These are phyloP conservation scores for Hypoxylon cercidicola DNA, from an alignment of 495 filamentous ascomycete genomes.

Conservation along the genomic window DNA sequence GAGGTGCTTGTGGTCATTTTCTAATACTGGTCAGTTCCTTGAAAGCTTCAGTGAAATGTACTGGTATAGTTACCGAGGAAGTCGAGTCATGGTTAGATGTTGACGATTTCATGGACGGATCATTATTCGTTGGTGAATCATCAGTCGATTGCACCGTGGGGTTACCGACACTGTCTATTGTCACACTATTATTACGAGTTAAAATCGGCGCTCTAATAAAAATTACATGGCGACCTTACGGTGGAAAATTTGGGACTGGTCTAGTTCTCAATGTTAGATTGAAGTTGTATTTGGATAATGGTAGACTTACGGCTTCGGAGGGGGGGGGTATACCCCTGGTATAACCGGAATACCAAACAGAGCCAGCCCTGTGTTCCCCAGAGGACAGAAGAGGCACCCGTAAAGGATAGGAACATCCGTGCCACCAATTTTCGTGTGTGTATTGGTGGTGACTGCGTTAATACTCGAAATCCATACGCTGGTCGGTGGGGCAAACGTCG, in stretches of 20 bases:
- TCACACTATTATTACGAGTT: neutral
- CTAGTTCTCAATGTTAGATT: neutral
- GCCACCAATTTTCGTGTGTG: neutral
- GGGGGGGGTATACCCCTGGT: slow-evolving; percentile 1
- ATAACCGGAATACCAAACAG: neutral
- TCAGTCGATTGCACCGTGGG: too few species aligned
- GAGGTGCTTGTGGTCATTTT: neutral
- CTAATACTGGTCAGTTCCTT: too few species aligned
- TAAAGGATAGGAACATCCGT: slow-evolving; percentile 1
- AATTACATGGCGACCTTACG: too few species aligned
- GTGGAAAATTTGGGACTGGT: neutral
- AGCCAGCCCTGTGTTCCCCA: neutral
- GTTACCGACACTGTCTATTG: too few species aligned
- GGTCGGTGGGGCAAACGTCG: neutral
- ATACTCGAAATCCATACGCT: neutral
- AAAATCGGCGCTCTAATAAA: too few species aligned
- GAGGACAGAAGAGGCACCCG: slow-evolving; percentile 1
- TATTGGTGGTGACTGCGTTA: neutral
- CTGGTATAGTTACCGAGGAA: too few species aligned
- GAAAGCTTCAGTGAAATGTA: neutral
- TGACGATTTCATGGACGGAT: too few species aligned
- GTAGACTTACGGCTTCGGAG: neutral
- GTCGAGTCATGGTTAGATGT: too few species aligned
- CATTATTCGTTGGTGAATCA: too few species aligned
- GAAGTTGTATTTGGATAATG: neutral